These are phyloP conservation scores for Cladosporium phlei DNA, from an alignment of 2,329 filamentous ascomycete species.

Conservation along the genomic window DNA sequence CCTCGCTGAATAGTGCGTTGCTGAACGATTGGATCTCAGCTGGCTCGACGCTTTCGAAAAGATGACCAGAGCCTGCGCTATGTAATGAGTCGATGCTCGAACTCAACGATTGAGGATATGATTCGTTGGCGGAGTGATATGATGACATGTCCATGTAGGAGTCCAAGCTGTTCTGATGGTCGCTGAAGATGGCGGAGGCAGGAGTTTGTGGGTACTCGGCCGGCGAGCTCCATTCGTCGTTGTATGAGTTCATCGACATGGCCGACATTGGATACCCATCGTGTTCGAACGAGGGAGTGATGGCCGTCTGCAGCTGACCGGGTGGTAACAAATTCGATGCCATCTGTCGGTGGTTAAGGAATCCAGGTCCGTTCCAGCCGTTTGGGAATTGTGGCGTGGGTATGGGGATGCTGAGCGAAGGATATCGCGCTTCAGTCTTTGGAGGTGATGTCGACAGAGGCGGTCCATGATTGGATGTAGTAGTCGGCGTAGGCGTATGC, in stretches of 20 bases:
- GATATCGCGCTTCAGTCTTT: not conserved
- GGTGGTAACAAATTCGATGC: conserved; percentile 33
- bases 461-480: not conserved
- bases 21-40: conserved; percentile 4
- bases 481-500: not conserved
- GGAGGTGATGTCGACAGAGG: not conserved
- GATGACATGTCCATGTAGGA: conserved; percentile 10
- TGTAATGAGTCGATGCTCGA: conserved; percentile 45
- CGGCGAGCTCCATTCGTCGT: conserved; percentile 46
- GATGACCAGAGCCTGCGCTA: conserved; percentile 23
- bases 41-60: conserved; percentile 1
- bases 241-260: conserved; percentile 43
- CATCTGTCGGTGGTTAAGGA: conserved; percentile 31
- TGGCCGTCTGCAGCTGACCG: conserved; percentile 40
- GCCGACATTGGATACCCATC: conserved; percentile 41
- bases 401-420: conserved; percentile 15
- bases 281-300: conserved; percentile 39
- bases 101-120: conserved; percentile 32
- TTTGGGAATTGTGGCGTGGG: conserved; percentile 20
- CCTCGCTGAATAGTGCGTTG: conserved; percentile 11
- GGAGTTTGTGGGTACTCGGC: conserved; percentile 45
- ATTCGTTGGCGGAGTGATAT: conserved; percentile 28
- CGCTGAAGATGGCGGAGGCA: conserved; percentile 30
- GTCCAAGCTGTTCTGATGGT: conserved; percentile 13
- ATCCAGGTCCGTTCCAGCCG: conserved; percentile 36